Base-by-base conservation (phyloP, 116 monocot genomes). In the Posidonia oceanica region DNA sequence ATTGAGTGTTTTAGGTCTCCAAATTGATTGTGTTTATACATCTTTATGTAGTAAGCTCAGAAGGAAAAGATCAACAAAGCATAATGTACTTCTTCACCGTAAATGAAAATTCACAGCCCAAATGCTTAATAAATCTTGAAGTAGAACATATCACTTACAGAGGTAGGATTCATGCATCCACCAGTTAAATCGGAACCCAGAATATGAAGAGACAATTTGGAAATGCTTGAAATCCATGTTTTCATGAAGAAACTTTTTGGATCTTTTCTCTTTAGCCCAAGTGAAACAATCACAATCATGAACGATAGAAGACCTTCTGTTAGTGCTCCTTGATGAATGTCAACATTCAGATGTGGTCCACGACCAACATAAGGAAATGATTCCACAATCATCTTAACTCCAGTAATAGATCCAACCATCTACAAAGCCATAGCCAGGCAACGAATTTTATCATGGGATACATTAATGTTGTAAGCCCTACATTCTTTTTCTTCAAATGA, bases 141-240 rank as follows among this genome's bases (percentile, higher is more conserved):
- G 44, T 44, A 6, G 41, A 41, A 41, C 44, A 44, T 10, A 44
- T 44, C 44, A 44, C 85, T 85, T 85, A 96, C 96, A 52, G 91
- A 87, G 72, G 96, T 91, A 73, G 96, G 96, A 75, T 96, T 96
- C 96, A 96, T 96, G 77, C 88, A 78, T 59, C 96, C 96, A 52
- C 96, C 96, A 69, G 91, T 96, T 59, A 96, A 72, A 81, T 96
- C 89, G 57, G 91, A 88, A 57, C 91, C 91, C 18, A 96, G 73
- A 54, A 96, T 66, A 77, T 91, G 88, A 72, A 96, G 86, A 21
- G 74, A 76, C 69, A 87, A 55, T 66, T 96, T 96, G 36, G 75
- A 80, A 71, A 91, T 74, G 42, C 87, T 87, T 63, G 86, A 79
- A 42, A 96, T 96, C 96, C 96, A 96, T 58, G 88, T 96, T 71